These are phyloP conservation scores for Xylaria intraflava DNA, from an alignment of 495 filamentous ascomycete genomes.

Conservation along the genomic window DNA sequence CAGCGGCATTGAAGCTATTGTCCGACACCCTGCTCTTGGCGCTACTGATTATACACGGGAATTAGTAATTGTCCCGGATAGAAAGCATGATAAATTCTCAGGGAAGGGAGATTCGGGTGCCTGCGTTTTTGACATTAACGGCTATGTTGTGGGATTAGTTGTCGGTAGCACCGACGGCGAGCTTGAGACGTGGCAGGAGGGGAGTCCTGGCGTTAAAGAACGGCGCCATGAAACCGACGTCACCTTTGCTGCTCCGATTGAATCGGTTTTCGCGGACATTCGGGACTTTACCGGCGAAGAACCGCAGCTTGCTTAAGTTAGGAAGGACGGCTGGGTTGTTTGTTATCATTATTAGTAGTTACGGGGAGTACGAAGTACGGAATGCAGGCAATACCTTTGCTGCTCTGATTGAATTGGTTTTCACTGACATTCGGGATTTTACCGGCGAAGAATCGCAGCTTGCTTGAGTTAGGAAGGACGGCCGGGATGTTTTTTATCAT, in stretches of 20 bases:
- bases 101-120: conserved; percentile 6
- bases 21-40: neutral
- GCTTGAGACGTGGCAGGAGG: conserved; percentile 1
- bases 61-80: conserved; percentile 3
- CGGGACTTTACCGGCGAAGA: conserved; percentile 10
- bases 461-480: no score
- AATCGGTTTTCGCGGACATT: conserved; percentile 14
- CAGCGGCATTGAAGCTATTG: conserved; percentile 8
- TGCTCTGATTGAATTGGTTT: no score
- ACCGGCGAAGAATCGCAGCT: no score
- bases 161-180: neutral
- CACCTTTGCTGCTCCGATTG: conserved; percentile 15
- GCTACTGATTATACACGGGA: conserved; percentile 1
- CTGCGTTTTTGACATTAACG: neutral
- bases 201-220: neutral
- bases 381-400: no score
- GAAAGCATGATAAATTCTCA: neutral
- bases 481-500: no score
- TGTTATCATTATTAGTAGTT: no score
- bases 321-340: no score
- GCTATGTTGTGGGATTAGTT: neutral
- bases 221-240: conserved; percentile 3
- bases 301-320: conserved; percentile 9
- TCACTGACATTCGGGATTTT: no score
- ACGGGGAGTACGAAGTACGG: no score